phyloP scores from a whole-genome alignment of 208 protist genomes.

The Acanthamoeba triangularis region DNA sequence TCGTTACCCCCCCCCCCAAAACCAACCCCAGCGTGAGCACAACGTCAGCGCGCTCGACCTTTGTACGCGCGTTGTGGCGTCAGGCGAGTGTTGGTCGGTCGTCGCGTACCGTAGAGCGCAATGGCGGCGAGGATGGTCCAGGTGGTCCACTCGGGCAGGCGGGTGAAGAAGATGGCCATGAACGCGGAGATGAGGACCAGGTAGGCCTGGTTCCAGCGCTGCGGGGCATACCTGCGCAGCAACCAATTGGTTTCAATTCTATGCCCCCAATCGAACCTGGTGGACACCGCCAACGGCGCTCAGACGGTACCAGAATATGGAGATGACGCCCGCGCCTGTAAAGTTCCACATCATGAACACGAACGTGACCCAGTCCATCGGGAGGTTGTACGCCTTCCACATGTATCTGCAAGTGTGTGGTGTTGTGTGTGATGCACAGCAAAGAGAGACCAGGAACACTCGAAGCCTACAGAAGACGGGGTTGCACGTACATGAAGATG shows the following conservation, averaged over 20 bases:
- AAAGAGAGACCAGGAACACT: background rate
- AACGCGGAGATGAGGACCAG: constrained; percentile 85
- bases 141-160: constrained; percentile 91
- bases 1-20: too few species aligned
- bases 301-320: constrained; percentile 83
- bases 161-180: constrained; percentile 78
- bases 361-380: constrained; percentile 90
- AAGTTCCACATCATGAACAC: constrained; percentile 90
- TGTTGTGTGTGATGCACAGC: background rate
- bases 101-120: constrained; percentile 89
- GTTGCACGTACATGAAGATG: background rate
- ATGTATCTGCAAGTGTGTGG: constrained; percentile 53
- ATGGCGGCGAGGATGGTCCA: constrained; percentile 90
- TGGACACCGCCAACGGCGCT: constrained; percentile 12
- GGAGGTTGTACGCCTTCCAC: constrained; percentile 81
- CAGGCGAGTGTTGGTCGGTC: too few species aligned
- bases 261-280: too few species aligned
- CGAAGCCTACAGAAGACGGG: background rate
- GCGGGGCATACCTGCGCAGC: constrained; percentile 76
- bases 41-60: too few species aligned
- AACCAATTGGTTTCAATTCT: too few species aligned
- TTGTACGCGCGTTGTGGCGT: too few species aligned
- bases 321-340: constrained; percentile 81
- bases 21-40: too few species aligned
- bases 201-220: constrained; percentile 88